phyloP scores from a whole-genome alignment of 139 green algal genomes.

The Picochlorum sp. region DNA sequence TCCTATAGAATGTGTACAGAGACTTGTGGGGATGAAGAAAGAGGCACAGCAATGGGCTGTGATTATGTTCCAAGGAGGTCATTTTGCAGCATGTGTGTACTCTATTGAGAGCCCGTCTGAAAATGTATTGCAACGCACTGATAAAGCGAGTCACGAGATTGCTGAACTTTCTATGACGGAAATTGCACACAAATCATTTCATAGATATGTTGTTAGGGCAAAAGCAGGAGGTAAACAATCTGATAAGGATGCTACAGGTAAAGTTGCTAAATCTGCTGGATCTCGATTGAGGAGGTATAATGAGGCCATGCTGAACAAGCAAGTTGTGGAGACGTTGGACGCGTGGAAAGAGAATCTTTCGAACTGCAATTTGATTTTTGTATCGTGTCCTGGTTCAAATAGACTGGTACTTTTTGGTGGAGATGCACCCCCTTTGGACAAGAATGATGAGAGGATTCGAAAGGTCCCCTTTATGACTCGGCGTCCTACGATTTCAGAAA shows the following conservation, averaged over 20 bases:
- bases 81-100: slow-evolving; percentile 72
- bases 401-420: slow-evolving; percentile 17
- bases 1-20: slow-evolving; percentile 20
- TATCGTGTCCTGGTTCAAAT: slow-evolving; percentile 9
- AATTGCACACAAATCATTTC: slow-evolving; percentile 73
- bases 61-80: slow-evolving; percentile 44
- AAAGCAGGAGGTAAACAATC: slow-evolving; percentile 72
- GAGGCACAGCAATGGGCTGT: slow-evolving; percentile 25
- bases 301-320: slow-evolving; percentile 58
- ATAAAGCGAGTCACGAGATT: background rate
- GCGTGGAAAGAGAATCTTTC: slow-evolving; percentile 43
- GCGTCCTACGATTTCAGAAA: slow-evolving; percentile 77
- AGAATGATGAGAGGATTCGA: slow-evolving; percentile 36
- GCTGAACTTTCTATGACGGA: background rate
- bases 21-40: slow-evolving; percentile 34
- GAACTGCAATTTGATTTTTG: slow-evolving; percentile 7
- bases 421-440: slow-evolving; percentile 21
- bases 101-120: slow-evolving; percentile 6
- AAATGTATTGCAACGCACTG: background rate
- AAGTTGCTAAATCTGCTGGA: slow-evolving; percentile 73
- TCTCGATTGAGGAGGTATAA: slow-evolving; percentile 77
- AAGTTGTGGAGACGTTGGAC: slow-evolving; percentile 52
- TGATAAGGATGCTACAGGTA: slow-evolving; percentile 74
- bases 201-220: slow-evolving; percentile 82
- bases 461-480: slow-evolving; percentile 59